Base-by-base conservation (phyloP, 2,329 filamentous ascomycete species). In the Calonectria fujianensis region DNA sequence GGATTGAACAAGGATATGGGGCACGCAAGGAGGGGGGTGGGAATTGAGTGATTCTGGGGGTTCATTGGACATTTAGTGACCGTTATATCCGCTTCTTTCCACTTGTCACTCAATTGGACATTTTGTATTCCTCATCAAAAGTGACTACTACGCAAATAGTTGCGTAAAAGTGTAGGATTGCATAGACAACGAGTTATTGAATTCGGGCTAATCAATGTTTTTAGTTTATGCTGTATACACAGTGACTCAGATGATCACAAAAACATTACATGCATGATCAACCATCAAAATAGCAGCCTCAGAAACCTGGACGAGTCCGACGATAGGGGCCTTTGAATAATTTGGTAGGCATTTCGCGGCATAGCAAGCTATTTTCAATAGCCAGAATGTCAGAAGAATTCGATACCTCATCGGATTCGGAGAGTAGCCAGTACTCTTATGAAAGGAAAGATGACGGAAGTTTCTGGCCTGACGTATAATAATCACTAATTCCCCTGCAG, bases 321-420 rank as follows among this genome's bases (percentile, higher is more conserved):
- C 32, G 9, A 59, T 59, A 37, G 8, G 31, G 32, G 14, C 8
- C 13, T 27, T 37, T 61, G 7, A 13, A 27, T 27, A 10, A 61
- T 27, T 16, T 61, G 24, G 18, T 16, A 7, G 39, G 5, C n/a
- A 39, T 61, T 39, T 27, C 11, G 9, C 5, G 8, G n/a, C 32
- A 32, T 6, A 16, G 14, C 16, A 39, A 29, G 5, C 3, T 16
- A 54, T 20, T 29, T 54, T 13, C 7, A 54, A 32, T 18, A 31
- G 24, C 54, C 4, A 39, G 9, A 39, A 61, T 61, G 54, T 39
- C 54, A 27, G n/a, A 35, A 24, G 54, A 61, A 61, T 61, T 27
- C 18, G 54, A 61, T 27, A 61, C 11, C n/a, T 39, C 32, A 8
- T 61, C 54, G 13, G 37, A 16, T 4, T 39, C 54, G 9, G 54